Evolutionary conservation across 495 filamentous ascomycete genomes (phyloP).

Genomic region (Jackrogersella minutella): DNA sequence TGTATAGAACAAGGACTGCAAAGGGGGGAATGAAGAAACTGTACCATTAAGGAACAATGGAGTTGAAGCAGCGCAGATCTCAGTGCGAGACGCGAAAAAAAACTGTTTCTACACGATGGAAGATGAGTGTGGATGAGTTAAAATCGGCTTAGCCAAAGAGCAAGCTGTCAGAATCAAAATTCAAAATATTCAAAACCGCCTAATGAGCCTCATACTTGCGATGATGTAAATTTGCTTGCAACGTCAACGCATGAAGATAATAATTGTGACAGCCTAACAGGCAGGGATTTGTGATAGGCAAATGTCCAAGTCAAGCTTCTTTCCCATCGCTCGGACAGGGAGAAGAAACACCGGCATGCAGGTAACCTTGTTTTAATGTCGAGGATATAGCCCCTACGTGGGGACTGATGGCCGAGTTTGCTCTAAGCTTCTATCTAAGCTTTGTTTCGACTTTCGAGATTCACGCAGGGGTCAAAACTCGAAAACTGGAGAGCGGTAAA

Average conservation of each 20-base stretch:
- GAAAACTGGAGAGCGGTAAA: conserved; percentile 16
- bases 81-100: conserved; percentile 10
- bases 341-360: conserved; percentile 32
- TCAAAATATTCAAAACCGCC: conserved; percentile 9
- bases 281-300: conserved; percentile 2
- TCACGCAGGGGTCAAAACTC: conserved; percentile 31
- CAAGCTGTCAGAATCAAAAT: conserved; percentile 17
- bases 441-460: conserved; percentile 41
- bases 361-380: conserved; percentile 41
- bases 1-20: conserved; percentile 43
- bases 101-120: conserved; percentile 28
- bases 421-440: conserved; percentile 7
- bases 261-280: background rate
- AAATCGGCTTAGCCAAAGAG: conserved; percentile 16
- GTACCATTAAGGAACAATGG: conserved; percentile 25
- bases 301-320: conserved; percentile 24
- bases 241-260: background rate
- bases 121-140: conserved; percentile 25
- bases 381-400: conserved; percentile 22
- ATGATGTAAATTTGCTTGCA: background rate
- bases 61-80: conserved; percentile 16
- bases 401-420: conserved; percentile 18
- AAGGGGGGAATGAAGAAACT: conserved; percentile 25
- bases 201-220: conserved; percentile 2
- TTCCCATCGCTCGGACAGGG: conserved; percentile 16